Base-by-base conservation (phyloP, 495 filamentous ascomycete genomes). In the Talaromyces stipitatus region DNA sequence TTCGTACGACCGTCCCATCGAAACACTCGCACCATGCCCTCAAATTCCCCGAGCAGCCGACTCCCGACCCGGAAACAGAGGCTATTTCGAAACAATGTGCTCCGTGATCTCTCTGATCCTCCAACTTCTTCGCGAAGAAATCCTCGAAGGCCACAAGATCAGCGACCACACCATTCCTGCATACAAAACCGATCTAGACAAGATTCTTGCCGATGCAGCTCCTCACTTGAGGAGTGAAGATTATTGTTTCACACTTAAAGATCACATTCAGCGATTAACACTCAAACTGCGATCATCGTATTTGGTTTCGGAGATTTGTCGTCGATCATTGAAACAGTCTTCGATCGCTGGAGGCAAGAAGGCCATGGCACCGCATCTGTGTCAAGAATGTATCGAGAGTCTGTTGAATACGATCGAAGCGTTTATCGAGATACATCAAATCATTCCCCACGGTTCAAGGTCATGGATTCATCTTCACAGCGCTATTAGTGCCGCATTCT, bases 281-380 rank as follows among this genome's bases (percentile, higher is more conserved):
- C 62, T 84, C 1, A 82, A 82, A 61, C 66, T 85, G 9, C 81
- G 84, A 61, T 73, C 76, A 3, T 82, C 80, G 3, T 85, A 83
- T 64, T 76, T 82, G 54, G 70, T 75, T 11, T 84, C 82, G 11
- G 81, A 84, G 63, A 77, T 85, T 55, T 83, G 78, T 64, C 78
- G 82, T 36, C 80, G 80, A 52, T 75, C 82, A 46, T 74, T 85
- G 59, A 82, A 79, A 54, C 68, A 67, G 2, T 64, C 59, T n/a
- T 57, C 66, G 10, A 41, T 62, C 24, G 58, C 56, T 47, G 66
- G 72, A 43, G 26, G 66, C 10, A 62, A 65, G 27, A 68, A 75
- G 26, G 69, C 77, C 16, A 58, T 67, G 8, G 69, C 67, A 4
- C 66, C 72, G 14, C 67, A 68, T 9, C 73, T 84, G 64, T 74